Evolutionary conservation across 495 filamentous ascomycete species (phyloP).

Genomic region (Aspergillus bridgeri): DNA sequence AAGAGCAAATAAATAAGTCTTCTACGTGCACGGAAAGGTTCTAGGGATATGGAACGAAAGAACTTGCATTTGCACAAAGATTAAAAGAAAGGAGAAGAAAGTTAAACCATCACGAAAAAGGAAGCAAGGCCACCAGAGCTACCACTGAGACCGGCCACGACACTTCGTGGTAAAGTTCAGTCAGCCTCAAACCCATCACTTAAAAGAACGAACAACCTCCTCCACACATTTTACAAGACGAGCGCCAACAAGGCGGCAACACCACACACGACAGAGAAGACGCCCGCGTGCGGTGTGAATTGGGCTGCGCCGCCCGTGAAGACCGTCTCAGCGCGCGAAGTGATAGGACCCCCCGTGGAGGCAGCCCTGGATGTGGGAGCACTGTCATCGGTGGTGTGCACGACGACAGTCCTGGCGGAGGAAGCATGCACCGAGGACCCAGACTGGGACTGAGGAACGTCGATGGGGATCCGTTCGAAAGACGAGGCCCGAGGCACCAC

Average conservation of each 20-base stretch:
- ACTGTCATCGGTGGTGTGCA: slow-evolving; percentile 1
- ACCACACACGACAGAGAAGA: slow-evolving; percentile 27
- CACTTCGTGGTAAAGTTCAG: too few relatives aligned
- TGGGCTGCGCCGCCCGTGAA: slow-evolving; percentile 30
- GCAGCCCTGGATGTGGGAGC: slow-evolving; percentile 6
- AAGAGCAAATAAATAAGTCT: too few relatives aligned
- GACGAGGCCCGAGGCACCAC: slow-evolving; percentile 5
- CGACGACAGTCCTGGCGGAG: slow-evolving; percentile 10
- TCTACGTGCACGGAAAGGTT: too few relatives aligned
- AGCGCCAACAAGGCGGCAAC: slow-evolving; percentile 33
- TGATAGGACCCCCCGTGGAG: slow-evolving; percentile 3
- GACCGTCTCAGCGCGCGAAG: slow-evolving; percentile 10
- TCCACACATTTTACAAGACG: slow-evolving; percentile 23
- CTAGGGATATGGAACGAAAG: too few relatives aligned
- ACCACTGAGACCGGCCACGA: too few relatives aligned
- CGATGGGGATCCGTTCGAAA: slow-evolving; percentile 32
- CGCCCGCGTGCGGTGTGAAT: slow-evolving; percentile 21
- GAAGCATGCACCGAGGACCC: slow-evolving; percentile 16
- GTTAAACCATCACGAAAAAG: too few relatives aligned
- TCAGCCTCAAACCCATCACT: too few relatives aligned
- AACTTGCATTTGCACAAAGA: too few relatives aligned
- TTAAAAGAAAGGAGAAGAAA: too few relatives aligned
- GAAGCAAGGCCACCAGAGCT: too few relatives aligned
- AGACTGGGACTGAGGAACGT: slow-evolving; percentile 25
- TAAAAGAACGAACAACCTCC: too few relatives aligned